Conservation (phyloP, 768 basidiomycete genomes). For the Mycena pura region DNA sequence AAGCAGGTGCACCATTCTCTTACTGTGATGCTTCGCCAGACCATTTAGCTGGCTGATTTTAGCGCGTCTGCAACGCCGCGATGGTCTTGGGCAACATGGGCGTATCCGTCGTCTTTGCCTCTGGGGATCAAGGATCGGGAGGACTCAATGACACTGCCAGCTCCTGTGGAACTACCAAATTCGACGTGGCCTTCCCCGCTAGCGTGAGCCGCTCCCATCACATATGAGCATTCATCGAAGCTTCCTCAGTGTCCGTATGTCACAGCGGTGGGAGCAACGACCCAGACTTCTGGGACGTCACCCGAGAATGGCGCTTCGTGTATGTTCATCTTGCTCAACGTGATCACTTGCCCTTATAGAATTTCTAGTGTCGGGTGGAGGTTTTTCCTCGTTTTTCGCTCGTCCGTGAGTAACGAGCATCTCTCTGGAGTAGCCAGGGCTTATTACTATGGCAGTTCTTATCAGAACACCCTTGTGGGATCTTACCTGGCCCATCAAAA, state of each 20-base stretch:
- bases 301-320: constrained; percentile 2
- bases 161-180: constrained; percentile 4
- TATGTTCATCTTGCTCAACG: background rate
- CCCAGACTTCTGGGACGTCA: background rate
- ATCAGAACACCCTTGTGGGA: constrained; percentile 3
- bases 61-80: constrained; percentile 1
- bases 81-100: constrained; percentile 5
- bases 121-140: background rate
- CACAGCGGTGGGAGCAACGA: constrained; percentile 1
- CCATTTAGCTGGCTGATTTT: background rate
- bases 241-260: constrained; percentile 2
- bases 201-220: constrained; percentile 1
- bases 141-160: background rate
- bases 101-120: background rate
- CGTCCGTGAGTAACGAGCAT: constrained; percentile 2
- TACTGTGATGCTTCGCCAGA: background rate
- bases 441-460: background rate
- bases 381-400: background rate
- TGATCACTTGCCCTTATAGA: background rate
- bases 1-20: constrained; percentile 3
- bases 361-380: background rate
- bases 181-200: background rate
- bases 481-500: constrained; percentile 2
- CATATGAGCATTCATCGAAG: background rate
- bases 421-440: background rate